phyloP scores from a whole-genome alignment of 805 yeast genomes.

The Candida argentea region DNA sequence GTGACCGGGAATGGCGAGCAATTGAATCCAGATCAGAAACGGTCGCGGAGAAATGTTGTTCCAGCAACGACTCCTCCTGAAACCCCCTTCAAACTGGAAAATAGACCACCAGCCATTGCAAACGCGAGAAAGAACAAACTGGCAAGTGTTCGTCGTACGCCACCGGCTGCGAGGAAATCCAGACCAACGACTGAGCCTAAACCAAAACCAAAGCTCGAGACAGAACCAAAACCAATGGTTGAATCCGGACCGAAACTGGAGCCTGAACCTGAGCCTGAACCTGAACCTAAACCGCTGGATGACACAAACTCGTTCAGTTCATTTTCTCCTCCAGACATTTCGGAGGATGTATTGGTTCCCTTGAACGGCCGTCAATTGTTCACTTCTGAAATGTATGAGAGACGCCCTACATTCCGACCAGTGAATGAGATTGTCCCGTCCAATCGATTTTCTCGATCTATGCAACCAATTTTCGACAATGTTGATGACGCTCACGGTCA shows the following conservation, averaged over 20 bases:
- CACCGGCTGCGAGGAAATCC: constrained; percentile 19
- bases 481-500: not conserved
- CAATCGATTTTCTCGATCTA: constrained; percentile 1
- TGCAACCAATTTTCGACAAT: constrained; percentile 10
- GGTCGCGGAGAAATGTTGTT: too few relatives aligned
- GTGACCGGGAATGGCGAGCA: constrained; percentile 26
- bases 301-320: too few relatives aligned
- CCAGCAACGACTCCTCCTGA: too few relatives aligned
- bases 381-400: constrained; percentile 9
- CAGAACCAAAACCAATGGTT: constrained; percentile 5
- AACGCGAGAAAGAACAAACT: too few relatives aligned
- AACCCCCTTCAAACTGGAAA: too few relatives aligned
- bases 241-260: constrained; percentile 5
- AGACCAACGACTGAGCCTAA: constrained; percentile 13
- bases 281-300: too few relatives aligned
- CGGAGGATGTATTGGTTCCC: constrained; percentile 18
- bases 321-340: constrained; percentile 28
- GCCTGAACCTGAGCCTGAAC: constrained; percentile 3
- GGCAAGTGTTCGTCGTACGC: too few relatives aligned
- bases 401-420: constrained; percentile 10
- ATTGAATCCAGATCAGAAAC: constrained; percentile 23
- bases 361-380: constrained; percentile 10
- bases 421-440: constrained; percentile 4
- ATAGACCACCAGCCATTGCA: too few relatives aligned
- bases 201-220: constrained; percentile 6